Conservation (phyloP, 495 filamentous ascomycete species). For the Geopyxis carbonaria region DNA sequence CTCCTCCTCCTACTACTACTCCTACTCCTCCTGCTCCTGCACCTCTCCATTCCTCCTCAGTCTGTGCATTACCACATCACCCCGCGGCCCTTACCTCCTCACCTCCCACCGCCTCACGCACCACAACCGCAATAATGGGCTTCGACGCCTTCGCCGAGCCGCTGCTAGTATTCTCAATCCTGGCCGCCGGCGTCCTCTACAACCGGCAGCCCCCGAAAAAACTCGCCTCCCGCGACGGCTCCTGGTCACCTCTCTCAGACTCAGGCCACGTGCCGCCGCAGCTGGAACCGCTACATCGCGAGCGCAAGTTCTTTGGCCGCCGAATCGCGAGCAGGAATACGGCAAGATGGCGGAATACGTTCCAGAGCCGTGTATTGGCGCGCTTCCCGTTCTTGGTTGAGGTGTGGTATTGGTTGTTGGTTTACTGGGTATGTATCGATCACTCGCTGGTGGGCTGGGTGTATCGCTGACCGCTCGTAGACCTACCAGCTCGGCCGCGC, state of each 20-base stretch:
- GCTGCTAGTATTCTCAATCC: conserved; percentile 16
- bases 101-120: no score
- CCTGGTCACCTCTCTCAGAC: conserved; percentile 5
- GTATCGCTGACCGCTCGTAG: background rate
- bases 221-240: background rate
- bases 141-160: conserved; percentile 17
- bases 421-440: conserved; percentile 17
- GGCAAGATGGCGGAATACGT: conserved; percentile 11
- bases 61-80: no score
- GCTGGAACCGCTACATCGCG: conserved; percentile 12
- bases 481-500: conserved; percentile 45
- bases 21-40: no score
- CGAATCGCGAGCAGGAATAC: conserved; percentile 17
- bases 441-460: background rate
- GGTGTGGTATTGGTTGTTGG: conserved; percentile 22
- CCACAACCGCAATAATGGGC: no score
- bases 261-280: background rate
- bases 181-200: conserved; percentile 14
- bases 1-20: no score
- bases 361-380: conserved; percentile 10
- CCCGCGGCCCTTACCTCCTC: no score
- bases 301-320: conserved; percentile 14
- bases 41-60: no score
- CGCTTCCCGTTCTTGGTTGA: conserved; percentile 20
- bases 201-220: conserved; percentile 9